Conservation (phyloP, 495 filamentous ascomycete genomes). For the Alectoria sarmentosa region DNA sequence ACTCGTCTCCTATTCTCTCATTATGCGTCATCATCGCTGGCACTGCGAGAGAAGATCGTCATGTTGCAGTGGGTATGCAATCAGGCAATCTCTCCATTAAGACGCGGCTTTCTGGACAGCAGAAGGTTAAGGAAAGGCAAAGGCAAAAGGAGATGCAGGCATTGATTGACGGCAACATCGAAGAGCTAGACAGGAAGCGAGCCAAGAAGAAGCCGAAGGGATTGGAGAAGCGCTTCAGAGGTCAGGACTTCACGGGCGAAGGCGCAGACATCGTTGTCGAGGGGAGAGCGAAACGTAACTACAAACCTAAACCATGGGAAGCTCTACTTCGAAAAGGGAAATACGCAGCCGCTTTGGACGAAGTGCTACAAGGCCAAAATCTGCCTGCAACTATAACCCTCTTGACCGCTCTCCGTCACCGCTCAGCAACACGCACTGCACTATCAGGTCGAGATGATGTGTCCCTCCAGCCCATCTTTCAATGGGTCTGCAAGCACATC, state of each 20-base stretch:
- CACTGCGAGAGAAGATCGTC: slow-evolving; percentile 64
- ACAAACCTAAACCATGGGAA: slow-evolving; percentile 70
- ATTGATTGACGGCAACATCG: slow-evolving; percentile 65
- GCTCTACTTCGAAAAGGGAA: slow-evolving; percentile 67
- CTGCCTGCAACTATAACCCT: slow-evolving; percentile 62
- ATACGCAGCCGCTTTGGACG: slow-evolving; percentile 71
- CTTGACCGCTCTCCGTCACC: slow-evolving; percentile 76
- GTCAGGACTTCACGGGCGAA: slow-evolving; percentile 78
- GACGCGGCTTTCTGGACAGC: slow-evolving; percentile 76
- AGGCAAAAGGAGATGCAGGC: slow-evolving; percentile 82
- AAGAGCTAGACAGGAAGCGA: slow-evolving; percentile 58
- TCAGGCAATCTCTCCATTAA: slow-evolving; percentile 82
- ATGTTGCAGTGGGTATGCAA: slow-evolving; percentile 90
- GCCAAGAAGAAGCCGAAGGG: slow-evolving; percentile 63
- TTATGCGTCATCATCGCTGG: slow-evolving; percentile 65
- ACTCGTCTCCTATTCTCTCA: slow-evolving; percentile 80
- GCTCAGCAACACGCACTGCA: slow-evolving; percentile 76
- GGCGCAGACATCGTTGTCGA: slow-evolving; percentile 82
- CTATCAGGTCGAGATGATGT: slow-evolving; percentile 77
- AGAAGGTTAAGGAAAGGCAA: slow-evolving; percentile 70
- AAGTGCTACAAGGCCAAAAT: slow-evolving; percentile 50
- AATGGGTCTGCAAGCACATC: slow-evolving; percentile 75
- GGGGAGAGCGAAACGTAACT: slow-evolving; percentile 51
- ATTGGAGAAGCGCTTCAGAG: slow-evolving; percentile 60
- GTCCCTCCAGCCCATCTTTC: slow-evolving; percentile 70